A percentile compares a stretch with the other conserved stretches of the same genome.
These are phyloP conservation scores for Phytopythium mirpurense DNA, from an alignment of 352 stramenopile species.

Conservation along the genomic window DNA sequence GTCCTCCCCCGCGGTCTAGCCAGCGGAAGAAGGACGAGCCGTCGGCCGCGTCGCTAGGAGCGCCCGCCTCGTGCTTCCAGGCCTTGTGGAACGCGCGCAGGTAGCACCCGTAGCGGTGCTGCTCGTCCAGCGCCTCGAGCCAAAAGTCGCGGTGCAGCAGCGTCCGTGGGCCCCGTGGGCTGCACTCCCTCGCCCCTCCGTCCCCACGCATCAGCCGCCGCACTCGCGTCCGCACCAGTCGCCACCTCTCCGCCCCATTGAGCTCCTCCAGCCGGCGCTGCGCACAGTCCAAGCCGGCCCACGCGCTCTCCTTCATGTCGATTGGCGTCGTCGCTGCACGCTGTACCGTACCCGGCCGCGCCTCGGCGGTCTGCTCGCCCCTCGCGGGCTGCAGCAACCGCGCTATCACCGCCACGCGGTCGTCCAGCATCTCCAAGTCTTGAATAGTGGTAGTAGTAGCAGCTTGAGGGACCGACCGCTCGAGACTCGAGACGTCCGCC, in stretches of 20 bases:
- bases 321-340: too few relatives aligned
- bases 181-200: conserved; percentile 10
- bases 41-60: background rate
- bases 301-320: background rate
- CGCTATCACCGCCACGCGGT: too few relatives aligned
- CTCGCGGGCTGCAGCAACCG: too few relatives aligned
- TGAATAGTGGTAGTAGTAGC: too few relatives aligned
- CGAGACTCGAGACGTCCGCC: too few relatives aligned
- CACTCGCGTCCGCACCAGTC: conserved; percentile 25
- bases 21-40: conserved; percentile 65
- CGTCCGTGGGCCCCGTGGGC: conserved; percentile 1
- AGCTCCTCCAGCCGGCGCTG: background rate
- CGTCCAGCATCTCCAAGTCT: too few relatives aligned
- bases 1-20: conserved; percentile 54
- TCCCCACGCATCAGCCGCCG: conserved; percentile 25
- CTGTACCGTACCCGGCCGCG: too few relatives aligned
- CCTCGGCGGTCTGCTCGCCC: too few relatives aligned
- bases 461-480: too few relatives aligned
- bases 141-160: conserved; percentile 70
- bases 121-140: conserved; percentile 65
- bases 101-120: conserved; percentile 71
- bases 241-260: conserved; percentile 13
- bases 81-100: conserved; percentile 57
- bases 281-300: background rate
- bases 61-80: conserved; percentile 48